These are phyloP conservation scores for Kuraishia capsulata DNA, from an alignment of 805 yeast genomes.

Conservation along the genomic window DNA sequence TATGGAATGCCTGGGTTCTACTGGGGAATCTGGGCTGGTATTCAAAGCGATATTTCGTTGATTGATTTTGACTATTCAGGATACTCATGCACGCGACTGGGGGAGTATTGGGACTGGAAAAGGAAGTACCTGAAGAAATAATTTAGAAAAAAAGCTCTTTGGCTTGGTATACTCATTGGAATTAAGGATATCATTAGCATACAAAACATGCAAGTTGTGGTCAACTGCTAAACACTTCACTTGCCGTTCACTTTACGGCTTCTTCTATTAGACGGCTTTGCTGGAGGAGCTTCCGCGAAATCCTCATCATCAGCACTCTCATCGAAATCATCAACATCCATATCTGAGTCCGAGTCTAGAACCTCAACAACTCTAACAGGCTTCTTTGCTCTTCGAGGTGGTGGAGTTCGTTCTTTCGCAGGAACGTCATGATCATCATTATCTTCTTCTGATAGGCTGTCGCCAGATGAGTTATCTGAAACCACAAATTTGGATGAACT, in stretches of 20 bases:
- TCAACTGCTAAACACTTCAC: no score
- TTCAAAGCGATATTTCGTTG: slow-evolving; percentile 57
- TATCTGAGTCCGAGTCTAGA: slow-evolving; percentile 3
- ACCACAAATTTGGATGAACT: neutral
- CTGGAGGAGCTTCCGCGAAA: neutral
- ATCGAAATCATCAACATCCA: neutral
- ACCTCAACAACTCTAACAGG: neutral
- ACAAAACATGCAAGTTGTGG: neutral
- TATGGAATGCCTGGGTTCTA: slow-evolving; percentile 79
- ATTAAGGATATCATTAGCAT: neutral
- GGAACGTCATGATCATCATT: no score
- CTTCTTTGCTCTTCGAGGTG: neutral
- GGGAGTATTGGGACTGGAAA: slow-evolving; percentile 70
- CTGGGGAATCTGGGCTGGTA: slow-evolving; percentile 82
- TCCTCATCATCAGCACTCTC: slow-evolving; percentile 4
- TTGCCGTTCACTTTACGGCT: no score
- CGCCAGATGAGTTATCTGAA: neutral
- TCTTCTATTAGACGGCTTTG: no score
- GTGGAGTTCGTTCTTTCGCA: neutral
- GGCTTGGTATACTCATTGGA: neutral
- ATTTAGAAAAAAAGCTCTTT: neutral
- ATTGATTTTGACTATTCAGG: slow-evolving; percentile 65
- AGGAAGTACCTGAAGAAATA: slow-evolving; percentile 9
- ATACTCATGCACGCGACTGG: slow-evolving; percentile 50
- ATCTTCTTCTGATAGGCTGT: neutral